Evolutionary conservation across 2,329 filamentous ascomycete species (phyloP), one percentile per base, ranked within the genome.

Genomic region (Pseudocercospora crystallina): DNA sequence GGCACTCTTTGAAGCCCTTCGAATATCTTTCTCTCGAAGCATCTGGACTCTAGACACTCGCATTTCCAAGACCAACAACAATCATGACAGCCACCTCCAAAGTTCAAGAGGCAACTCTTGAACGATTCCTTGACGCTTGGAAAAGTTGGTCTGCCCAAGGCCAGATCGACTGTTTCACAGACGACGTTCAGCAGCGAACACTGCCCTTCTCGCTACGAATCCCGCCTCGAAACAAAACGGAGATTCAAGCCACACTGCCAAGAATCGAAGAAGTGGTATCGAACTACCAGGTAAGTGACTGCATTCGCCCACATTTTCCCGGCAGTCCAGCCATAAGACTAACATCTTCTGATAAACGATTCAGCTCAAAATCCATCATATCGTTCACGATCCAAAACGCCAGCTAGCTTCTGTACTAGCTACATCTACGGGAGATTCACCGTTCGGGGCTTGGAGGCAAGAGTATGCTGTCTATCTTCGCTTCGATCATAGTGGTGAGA

Each of bases 371-470:
- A 15, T 37, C 17, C 34, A 37, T 37, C 34, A 37, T 15, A 37
- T 37, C 17, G 34, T 37, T n/a, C 34, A 37, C 34, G 34, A 37
- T 15, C 34, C 34, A 37, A 37, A n/a, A 15, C 8, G 34, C 13
- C 13, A 37, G n/a, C 34, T 37, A n/a, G 34, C 34, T 8, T 37
- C 34, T 7, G 17, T 37, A 13, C 34, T 37, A 7, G 34, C 34
- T 8, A 37, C 34, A 37, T 37, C 34, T 2, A 5, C 40, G 15
- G 40, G 40, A 31, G 12, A 31, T 10, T 31, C 40, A 11, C 40
- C 40, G 12, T 43, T 43, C 5, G 40, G 40, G 33, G 26, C 31
- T 9, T 54, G 48, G 48, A 54, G 26, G 14, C n/a, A 37, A n/a
- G 34, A 37, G 34, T 37, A 37, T 37, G 34, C 34, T n/a, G 34